Conservation (phyloP, 2,329 filamentous ascomycete species). For the Aspergillus fructus region DNA sequence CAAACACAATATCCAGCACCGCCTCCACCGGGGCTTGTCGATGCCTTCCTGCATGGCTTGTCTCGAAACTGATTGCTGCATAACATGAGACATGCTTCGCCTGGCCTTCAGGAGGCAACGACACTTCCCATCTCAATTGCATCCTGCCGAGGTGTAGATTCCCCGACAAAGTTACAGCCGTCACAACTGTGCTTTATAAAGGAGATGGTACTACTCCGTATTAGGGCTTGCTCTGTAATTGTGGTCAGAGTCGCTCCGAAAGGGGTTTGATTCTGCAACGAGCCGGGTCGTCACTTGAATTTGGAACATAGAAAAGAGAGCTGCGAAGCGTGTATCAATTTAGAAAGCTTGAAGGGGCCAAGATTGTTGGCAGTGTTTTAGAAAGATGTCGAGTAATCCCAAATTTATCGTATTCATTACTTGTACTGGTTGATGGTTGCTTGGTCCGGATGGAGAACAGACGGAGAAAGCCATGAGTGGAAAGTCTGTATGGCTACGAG, state of each 20-base stretch:
- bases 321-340: neutral
- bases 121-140: neutral
- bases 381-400: neutral
- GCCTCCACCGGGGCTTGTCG: neutral
- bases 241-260: neutral
- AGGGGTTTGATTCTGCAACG: neutral
- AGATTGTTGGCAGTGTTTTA: neutral
- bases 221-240: neutral
- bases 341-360: neutral
- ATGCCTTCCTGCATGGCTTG: neutral
- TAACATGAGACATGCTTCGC: neutral
- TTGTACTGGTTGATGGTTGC: conserved; percentile 7
- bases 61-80: conserved; percentile 3
- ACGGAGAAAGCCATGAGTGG: neutral
- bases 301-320: neutral
- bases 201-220: neutral
- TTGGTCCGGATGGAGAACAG: conserved; percentile 8
- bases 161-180: neutral
- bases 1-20: neutral
- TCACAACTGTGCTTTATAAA: neutral
- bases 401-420: neutral
- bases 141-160: neutral
- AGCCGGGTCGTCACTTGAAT: neutral
- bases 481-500: neutral
- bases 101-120: neutral